Evolutionary conservation across 345 rosid genomes (phyloP), one percentile per base, ranked within the genome.

Genomic region (Gynandropsis gynandra): DNA sequence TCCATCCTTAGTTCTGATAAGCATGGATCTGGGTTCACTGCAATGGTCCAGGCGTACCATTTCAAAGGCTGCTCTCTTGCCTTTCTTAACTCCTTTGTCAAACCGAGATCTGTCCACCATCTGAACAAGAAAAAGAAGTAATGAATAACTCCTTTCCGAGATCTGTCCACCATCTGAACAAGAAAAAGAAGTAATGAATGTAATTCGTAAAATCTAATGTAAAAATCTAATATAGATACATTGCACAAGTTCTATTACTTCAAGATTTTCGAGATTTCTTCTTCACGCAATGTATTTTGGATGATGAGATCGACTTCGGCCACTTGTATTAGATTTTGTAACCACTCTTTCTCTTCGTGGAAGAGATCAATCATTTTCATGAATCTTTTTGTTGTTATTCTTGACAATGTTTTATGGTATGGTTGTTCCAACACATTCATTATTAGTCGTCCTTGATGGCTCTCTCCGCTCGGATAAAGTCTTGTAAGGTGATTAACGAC

Each of bases 101-200:
- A 63, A 21, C 74, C 78, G 1, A 74, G 59, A 4, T 66, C 76
- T 55, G 59, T 61, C 90, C 90, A 82, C 87, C 90, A 82, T 41
- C 90, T 82, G 51, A 55, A 8, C 59, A 27, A n/a, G n/a, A 6
- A 51, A 9, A 54, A 16, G 58, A n/a, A 1, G 14, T n/a, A n/a
- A n/a, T n/a, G n/a, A n/a, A n/a, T 49, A 77, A 53, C 50, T 75
- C 70, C 63, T 75, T 62, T 0, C 74, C 78, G 1, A 74, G 59
- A 4, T 66, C 76, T 55, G 59, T 61, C 90, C 90, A 82, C 87
- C 90, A 82, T 41, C 90, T 82, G 51, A 55, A 8, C 59, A 27
- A n/a, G n/a, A 6, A 51, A 9, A 54, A 16, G 58, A n/a, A 1
- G 14, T n/a, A n/a, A n/a, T n/a, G n/a, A n/a, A n/a, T 49, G n/a